A percentile compares a stretch with the other conserved stretches of the same genome.
Conservation (phyloP, 2,329 filamentous ascomycete species). For the Geosmithia morbida region DNA sequence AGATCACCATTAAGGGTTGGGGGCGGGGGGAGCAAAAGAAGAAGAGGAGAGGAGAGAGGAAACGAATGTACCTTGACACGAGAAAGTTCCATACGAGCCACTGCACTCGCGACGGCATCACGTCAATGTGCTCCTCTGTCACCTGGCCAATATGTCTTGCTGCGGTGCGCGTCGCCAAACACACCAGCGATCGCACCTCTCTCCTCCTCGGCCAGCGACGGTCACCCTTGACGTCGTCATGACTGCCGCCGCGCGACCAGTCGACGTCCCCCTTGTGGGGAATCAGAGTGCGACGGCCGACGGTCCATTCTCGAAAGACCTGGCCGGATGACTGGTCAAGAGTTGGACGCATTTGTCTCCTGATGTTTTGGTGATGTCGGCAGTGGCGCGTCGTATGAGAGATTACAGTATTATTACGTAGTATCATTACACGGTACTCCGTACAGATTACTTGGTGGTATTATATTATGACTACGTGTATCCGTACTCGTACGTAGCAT, state of each 20-base stretch:
- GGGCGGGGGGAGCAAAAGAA: no score
- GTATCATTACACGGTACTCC: no score
- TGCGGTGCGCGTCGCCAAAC: conserved; percentile 22
- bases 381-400: no score
- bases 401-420: no score
- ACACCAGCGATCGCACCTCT: conserved; percentile 20
- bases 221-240: conserved; percentile 5
- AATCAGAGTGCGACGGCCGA: conserved; percentile 10
- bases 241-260: conserved; percentile 23
- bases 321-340: conserved; percentile 10
- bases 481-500: no score
- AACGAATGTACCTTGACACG: conserved; percentile 19
- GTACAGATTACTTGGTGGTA: no score
- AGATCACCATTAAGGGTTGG: no score
- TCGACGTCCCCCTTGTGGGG: conserved; percentile 11
- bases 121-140: conserved; percentile 16
- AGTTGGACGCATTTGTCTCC: not conserved
- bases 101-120: conserved; percentile 17
- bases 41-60: not conserved
- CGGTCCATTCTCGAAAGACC: conserved; percentile 21
- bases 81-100: conserved; percentile 24
- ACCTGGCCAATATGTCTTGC: conserved; percentile 21
- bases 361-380: no score
- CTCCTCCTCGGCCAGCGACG: conserved; percentile 10
- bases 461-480: no score